Conservation (phyloP, 208 protist species). For the Leishmania amazonensis region DNA sequence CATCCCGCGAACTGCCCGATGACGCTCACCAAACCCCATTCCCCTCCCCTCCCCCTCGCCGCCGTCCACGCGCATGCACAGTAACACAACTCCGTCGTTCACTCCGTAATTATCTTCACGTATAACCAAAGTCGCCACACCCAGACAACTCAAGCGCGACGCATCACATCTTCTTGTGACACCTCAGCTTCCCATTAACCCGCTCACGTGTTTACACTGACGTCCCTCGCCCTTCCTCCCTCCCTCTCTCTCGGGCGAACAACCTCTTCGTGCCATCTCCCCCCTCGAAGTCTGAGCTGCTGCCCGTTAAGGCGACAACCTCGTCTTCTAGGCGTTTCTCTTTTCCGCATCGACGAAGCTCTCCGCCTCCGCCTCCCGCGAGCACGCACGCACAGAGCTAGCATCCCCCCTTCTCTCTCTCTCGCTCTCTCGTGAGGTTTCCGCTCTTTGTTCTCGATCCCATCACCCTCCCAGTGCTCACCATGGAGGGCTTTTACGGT, state of each 20-base stretch:
- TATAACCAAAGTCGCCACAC: not conserved
- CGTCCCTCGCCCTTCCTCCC: not conserved
- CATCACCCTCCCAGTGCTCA: constrained; percentile 4
- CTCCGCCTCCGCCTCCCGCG: not conserved
- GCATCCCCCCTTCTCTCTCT: not conserved
- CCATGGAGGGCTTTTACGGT: constrained; percentile 91
- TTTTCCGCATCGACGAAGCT: not conserved
- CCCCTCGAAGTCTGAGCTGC: not conserved
- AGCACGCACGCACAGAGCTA: not conserved
- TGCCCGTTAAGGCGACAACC: not conserved
- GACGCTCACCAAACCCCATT: not conserved
- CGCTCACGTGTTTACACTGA: not conserved
- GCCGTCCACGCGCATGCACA: not conserved
- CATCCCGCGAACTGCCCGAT: not conserved
- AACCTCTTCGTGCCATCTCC: too few species aligned
- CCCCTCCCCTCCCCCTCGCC: not conserved
- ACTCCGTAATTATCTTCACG: not conserved
- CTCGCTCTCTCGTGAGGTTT: not conserved
- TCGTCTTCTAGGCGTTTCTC: not conserved
- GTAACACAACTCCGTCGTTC: not conserved
- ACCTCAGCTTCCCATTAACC: not conserved
- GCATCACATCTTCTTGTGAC: not conserved
- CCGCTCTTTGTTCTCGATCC: not conserved
- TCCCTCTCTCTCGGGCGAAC: not conserved
- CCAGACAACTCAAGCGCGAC: too few species aligned